Percentiles rank a stretch among this genome's conserved stretches.
These are phyloP conservation scores for Trametes hirsuta DNA, from an alignment of 1,284 basidiomycete species.

Conservation along the genomic window DNA sequence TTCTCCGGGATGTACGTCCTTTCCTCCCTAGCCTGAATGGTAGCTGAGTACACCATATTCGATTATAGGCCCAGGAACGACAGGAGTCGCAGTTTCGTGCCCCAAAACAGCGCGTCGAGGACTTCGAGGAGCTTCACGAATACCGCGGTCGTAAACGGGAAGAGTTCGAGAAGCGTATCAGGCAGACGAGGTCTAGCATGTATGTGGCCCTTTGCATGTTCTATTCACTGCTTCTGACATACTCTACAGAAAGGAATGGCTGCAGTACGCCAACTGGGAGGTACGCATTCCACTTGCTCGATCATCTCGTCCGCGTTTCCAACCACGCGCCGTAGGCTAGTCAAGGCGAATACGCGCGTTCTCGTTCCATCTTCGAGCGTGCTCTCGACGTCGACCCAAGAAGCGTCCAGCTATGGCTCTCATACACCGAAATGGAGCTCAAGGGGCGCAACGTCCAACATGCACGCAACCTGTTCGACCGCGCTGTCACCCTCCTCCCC, in stretches of 20 bases:
- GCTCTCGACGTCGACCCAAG: slow-evolving; percentile 95
- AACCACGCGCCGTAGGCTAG: slow-evolving; percentile 64
- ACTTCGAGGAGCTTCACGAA: slow-evolving; percentile 96
- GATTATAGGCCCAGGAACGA: slow-evolving; percentile 85
- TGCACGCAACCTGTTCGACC: slow-evolving; percentile 95
- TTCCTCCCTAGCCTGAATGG: neutral
- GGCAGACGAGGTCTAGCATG: slow-evolving; percentile 89
- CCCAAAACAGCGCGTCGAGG: slow-evolving; percentile 94
- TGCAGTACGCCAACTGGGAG: slow-evolving; percentile 86
- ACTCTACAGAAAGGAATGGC: slow-evolving; percentile 70
- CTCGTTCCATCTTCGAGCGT: slow-evolving; percentile 95
- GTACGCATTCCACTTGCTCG: slow-evolving; percentile 38
- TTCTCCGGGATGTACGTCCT: slow-evolving; percentile 81
- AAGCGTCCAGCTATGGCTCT: slow-evolving; percentile 90
- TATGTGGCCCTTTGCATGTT: slow-evolving; percentile 36
- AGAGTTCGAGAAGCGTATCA: slow-evolving; percentile 95
- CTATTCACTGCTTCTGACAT: slow-evolving; percentile 11
- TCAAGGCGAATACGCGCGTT: slow-evolving; percentile 93
- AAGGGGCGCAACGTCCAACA: slow-evolving; percentile 97
- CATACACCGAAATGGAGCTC: slow-evolving; percentile 98
- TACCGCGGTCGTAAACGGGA: slow-evolving; percentile 94
- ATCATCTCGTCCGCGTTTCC: neutral
- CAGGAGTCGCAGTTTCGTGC: slow-evolving; percentile 92
- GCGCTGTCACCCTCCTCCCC: slow-evolving; percentile 94
- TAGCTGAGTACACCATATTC: slow-evolving; percentile 1